Evolutionary conservation across 805 yeast genomes (phyloP), one percentile per base, ranked within the genome.

Genomic region (Wickerhamiella azyma): DNA sequence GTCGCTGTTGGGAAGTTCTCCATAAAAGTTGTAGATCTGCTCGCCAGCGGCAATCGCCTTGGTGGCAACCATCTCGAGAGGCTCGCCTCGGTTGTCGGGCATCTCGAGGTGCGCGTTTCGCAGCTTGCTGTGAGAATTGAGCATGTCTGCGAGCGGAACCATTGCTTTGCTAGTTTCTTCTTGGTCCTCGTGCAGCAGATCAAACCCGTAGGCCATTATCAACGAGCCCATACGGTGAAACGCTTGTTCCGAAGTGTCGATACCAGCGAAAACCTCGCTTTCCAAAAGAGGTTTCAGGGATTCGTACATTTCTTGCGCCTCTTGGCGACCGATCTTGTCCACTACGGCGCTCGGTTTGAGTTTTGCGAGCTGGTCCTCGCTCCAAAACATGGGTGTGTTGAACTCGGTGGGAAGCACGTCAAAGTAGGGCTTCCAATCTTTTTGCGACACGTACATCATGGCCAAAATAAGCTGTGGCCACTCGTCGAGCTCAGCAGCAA

Each of bases 141-240:
- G 65, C 18, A 85, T 78, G 59, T 89, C 98, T 0, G 97, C 97
- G 39, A 86, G 66, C 0, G 97, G 95, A 2, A 88, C 85, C 94
- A 92, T 81, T 0, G 94, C 80, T 59, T 88, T 88, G 52, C 71
- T 65, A 4, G 65, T 66, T 2, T 48, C 61, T 8, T 59, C 61
- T 24, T 67, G 74, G 18, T 49, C 53, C 2, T 47, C 50, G 9
- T 26, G 49, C 8, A 51, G 48, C 11, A 85, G 82, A 59, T 92
- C 98, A 63, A 92, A 89, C 0, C 94, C 83, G 56, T 89, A 89
- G 0, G 96, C 74, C 85, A 86, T 76, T 40, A 92, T 83, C 13
- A 83, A 64, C 36, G 85, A 77, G 0, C 94, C 96, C 49, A 82
- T 75, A 32, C 71, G 65, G 53, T 79, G 79, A 59, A 82, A 92